A percentile compares a stretch with the other conserved stretches of the same genome.
Evolutionary conservation across 2,329 filamentous ascomycete genomes (phyloP).

Genomic region (Trichoderma sp.): DNA sequence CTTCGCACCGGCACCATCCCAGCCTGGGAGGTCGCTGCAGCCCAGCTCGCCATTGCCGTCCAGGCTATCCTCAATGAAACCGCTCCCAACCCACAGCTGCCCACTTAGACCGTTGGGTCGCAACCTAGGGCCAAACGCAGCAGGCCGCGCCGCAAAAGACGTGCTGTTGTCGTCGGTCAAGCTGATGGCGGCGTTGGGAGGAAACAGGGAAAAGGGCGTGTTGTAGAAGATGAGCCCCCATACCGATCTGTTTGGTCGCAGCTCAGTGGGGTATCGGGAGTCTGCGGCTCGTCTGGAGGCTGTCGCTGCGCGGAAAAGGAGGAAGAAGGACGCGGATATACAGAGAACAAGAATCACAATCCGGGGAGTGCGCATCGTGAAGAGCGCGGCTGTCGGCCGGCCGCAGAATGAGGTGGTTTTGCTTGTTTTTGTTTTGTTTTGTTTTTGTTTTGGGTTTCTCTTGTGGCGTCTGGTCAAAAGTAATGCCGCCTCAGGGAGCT

Average conservation of each 20-base stretch:
- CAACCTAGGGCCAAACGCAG: slow-evolving; percentile 83
- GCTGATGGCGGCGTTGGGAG: slow-evolving; percentile 91
- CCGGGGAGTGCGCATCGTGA: slow-evolving; percentile 54
- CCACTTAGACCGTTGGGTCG: slow-evolving; percentile 77
- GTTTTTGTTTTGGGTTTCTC: background rate
- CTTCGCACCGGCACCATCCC: slow-evolving; percentile 63
- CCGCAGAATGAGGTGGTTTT: slow-evolving; percentile 6
- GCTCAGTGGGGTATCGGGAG: slow-evolving; percentile 26
- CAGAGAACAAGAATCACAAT: slow-evolving; percentile 55
- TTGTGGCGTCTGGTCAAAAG: background rate
- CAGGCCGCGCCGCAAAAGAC: slow-evolving; percentile 89
- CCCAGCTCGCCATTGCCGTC: slow-evolving; percentile 80
- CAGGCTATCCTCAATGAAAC: slow-evolving; percentile 78
- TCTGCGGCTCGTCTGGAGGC: slow-evolving; percentile 34
- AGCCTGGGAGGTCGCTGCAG: slow-evolving; percentile 91
- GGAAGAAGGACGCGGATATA: slow-evolving; percentile 52
- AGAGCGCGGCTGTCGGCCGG: slow-evolving; percentile 9
- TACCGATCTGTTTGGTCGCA: slow-evolving; percentile 29
- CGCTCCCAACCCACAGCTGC: slow-evolving; percentile 88
- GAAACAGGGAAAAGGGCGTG: slow-evolving; percentile 82
- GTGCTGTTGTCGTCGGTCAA: slow-evolving; percentile 98
- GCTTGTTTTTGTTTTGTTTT: background rate
- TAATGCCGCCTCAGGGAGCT: slow-evolving; percentile 18
- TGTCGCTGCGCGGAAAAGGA: slow-evolving; percentile 52
- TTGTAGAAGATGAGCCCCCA: slow-evolving; percentile 65